Conservation (phyloP, 2,329 filamentous ascomycete genomes). For the Pseudophaeomoniella oleicola region DNA sequence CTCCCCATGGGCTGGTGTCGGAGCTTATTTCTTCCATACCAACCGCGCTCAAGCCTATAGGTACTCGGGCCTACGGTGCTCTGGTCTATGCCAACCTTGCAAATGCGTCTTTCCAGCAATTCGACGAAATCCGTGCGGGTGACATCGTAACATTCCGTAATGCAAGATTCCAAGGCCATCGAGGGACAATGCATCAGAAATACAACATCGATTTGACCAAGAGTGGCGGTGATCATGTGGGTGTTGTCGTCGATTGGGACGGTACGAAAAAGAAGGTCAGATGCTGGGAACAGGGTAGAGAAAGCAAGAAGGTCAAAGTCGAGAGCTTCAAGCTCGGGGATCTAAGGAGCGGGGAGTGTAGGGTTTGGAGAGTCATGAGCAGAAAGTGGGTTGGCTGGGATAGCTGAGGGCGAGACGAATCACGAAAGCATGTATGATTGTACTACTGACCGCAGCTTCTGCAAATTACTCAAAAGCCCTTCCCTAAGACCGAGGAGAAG, state of each 20-base stretch:
- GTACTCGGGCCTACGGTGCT: slow-evolving; percentile 79
- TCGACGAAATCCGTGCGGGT: slow-evolving; percentile 83
- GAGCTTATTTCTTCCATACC: slow-evolving; percentile 51
- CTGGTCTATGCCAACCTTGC: slow-evolving; percentile 89
- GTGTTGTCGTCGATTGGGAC: slow-evolving; percentile 89
- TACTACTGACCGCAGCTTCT: too few species aligned
- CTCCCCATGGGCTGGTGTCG: slow-evolving; percentile 59
- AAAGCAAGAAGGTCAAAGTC: slow-evolving; percentile 84
- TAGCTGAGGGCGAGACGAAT: too few species aligned
- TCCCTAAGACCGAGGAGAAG: too few species aligned
- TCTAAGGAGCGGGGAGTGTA: slow-evolving; percentile 81
- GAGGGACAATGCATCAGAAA: slow-evolving; percentile 88
- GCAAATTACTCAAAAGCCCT: too few species aligned
- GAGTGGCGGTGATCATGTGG: slow-evolving; percentile 63
- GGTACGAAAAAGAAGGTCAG: slow-evolving; percentile 96
- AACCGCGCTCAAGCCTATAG: slow-evolving; percentile 66
- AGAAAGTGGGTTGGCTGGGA: slow-evolving; percentile 88
- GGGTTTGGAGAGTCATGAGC: slow-evolving; percentile 93
- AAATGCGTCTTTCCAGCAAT: slow-evolving; percentile 79
- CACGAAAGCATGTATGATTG: too few species aligned
- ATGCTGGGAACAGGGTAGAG: slow-evolving; percentile 87
- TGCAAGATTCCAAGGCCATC: slow-evolving; percentile 86
- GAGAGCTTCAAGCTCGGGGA: slow-evolving; percentile 94
- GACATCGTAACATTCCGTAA: slow-evolving; percentile 91
- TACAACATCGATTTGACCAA: slow-evolving; percentile 81